These are phyloP conservation scores for Gyrodon lividus DNA, from an alignment of 768 basidiomycete species.

Conservation along the genomic window DNA sequence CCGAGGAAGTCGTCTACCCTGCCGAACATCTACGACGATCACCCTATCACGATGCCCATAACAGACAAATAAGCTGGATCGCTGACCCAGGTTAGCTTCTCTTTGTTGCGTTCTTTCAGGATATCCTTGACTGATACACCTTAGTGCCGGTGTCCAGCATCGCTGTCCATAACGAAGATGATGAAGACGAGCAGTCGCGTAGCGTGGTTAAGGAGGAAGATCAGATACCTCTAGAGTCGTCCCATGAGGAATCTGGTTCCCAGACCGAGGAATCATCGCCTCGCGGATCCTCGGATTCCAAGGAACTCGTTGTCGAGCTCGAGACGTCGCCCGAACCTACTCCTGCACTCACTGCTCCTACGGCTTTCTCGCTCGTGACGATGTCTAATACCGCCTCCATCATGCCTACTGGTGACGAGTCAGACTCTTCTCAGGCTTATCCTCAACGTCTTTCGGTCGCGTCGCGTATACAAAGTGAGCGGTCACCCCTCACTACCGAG, in stretches of 20 bases:
- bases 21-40: conserved; percentile 54
- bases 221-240: conserved; percentile 52
- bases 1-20: conserved; percentile 62
- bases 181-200: conserved; percentile 43
- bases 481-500: conserved; percentile 52
- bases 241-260: conserved; percentile 43
- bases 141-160: conserved; percentile 63
- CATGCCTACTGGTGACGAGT: conserved; percentile 43
- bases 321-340: conserved; percentile 57
- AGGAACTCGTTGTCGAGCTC: conserved; percentile 61
- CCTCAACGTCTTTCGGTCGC: conserved; percentile 62
- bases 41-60: conserved; percentile 46
- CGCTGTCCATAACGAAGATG: conserved; percentile 54
- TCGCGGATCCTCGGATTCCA: conserved; percentile 56
- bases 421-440: conserved; percentile 51
- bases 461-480: conserved; percentile 58
- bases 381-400: conserved; percentile 42
- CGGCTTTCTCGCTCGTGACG: conserved; percentile 47
- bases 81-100: conserved; percentile 61
- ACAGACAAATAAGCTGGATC: conserved; percentile 74
- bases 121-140: conserved; percentile 10
- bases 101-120: not conserved
- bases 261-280: conserved; percentile 55
- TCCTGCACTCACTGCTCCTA: conserved; percentile 45
- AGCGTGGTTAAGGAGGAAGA: conserved; percentile 42